Evolutionary conservation across 495 filamentous ascomycete species (phyloP), one percentile per base, ranked within the genome.

Genomic region (Aspergillus nanangensis): DNA sequence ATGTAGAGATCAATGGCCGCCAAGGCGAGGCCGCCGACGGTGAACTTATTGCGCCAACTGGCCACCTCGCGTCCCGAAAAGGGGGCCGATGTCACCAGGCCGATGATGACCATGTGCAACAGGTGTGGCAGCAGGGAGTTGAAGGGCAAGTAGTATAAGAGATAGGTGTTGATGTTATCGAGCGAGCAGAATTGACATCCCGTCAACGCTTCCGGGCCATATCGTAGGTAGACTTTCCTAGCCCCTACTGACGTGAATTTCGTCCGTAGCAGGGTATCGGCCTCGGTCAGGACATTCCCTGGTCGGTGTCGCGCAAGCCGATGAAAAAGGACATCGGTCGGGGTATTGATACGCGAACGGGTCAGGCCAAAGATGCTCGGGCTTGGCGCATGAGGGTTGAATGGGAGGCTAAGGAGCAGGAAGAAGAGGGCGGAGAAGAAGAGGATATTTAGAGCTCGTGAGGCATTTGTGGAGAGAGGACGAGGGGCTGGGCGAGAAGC

Each of bases 341-440:
- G 82, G 32, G 87, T 96, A 52, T 90, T 88, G 11, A 96, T 75
- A 32, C 91, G 87, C 35, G 87, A 91, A 19, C 80, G 72, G 3
- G 93, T 96, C 9, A 73, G 58, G 19, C 57, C 48, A 79, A 96
- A 96, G 64, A 96, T 72, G 66, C 95, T 96, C 46, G 85, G 79
- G 15, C 55, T 45, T 17, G 70, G 69, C 13, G 69, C 65, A 44
- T 66, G 66, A 1, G 89, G 84, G 20, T 80, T 65, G 66, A 89
- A 84, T 3, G 88, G 88, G 13, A 94, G 70, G 32, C 84, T 82
- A 38, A 72, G 70, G 32, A 80, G 48, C 48, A 90, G 62, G 65
- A 83, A 78, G 56, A 82, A 45, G 52, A 77, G 43, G 32, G 76
- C 66, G 43, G 74, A 55, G 47, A 75, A 49, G 61, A 79, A 75